These are phyloP conservation scores for Lactuca sativa DNA, from an alignment of 129 eudicot species.

Conservation along the genomic window DNA sequence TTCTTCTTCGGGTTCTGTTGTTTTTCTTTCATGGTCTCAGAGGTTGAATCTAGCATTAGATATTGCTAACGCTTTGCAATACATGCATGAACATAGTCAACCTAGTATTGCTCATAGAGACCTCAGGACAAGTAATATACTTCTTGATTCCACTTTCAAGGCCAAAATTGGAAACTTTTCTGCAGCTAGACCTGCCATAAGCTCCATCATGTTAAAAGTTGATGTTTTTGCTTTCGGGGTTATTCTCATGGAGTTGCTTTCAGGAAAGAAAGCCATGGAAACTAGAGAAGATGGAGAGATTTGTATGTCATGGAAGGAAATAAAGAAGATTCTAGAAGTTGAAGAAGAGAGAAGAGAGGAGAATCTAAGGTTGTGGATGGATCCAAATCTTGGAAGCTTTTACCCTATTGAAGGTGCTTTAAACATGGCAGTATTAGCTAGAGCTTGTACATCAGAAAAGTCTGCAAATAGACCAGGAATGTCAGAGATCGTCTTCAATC, in stretches of 20 bases:
- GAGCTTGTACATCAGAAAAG: constrained; percentile 72
- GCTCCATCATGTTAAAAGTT: constrained; percentile 49
- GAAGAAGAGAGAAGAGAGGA: constrained; percentile 52
- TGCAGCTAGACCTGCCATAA: constrained; percentile 50
- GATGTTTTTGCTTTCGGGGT: constrained; percentile 72
- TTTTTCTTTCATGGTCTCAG: constrained; percentile 49
- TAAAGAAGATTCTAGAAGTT: constrained; percentile 50
- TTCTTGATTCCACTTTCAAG: constrained; percentile 67
- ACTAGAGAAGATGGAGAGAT: constrained; percentile 57
- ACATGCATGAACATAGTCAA: constrained; percentile 80
- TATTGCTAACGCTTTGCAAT: constrained; percentile 73
- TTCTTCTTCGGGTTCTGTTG: constrained; percentile 27
- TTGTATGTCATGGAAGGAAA: constrained; percentile 64
- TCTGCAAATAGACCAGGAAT: constrained; percentile 64
- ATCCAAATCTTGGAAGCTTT: constrained; percentile 46
- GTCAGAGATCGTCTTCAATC: constrained; percentile 69
- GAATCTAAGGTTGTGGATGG: constrained; percentile 66
- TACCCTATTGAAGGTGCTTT: constrained; percentile 68
- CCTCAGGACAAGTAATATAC: constrained; percentile 64
- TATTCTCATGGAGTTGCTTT: constrained; percentile 65
- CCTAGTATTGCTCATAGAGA: constrained; percentile 76
- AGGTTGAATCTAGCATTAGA: constrained; percentile 60
- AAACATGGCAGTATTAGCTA: constrained; percentile 60
- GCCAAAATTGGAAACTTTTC: constrained; percentile 72
- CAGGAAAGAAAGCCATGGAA: constrained; percentile 72